Evolutionary conservation across 768 basidiomycete genomes (phyloP).

Genomic region (Galerina marginata): DNA sequence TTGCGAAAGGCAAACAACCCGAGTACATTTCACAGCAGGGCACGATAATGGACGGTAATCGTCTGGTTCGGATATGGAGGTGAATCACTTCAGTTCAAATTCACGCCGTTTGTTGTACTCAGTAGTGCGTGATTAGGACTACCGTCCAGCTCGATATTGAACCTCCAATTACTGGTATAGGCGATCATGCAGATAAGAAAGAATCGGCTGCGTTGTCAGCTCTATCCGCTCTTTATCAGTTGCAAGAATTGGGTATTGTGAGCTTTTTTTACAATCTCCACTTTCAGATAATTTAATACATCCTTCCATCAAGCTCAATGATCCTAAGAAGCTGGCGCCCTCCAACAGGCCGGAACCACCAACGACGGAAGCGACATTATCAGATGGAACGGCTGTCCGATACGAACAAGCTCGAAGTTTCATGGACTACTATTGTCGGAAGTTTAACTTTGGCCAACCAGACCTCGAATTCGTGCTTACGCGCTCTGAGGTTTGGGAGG

Average conservation of each 20-base stretch:
- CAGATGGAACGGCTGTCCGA: constrained; percentile 66
- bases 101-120: background rate
- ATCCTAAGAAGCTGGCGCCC: constrained; percentile 35
- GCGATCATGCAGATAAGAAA: constrained; percentile 62
- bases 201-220: constrained; percentile 79
- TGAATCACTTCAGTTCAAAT: constrained; percentile 26
- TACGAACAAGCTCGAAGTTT: constrained; percentile 83
- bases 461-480: constrained; percentile 58
- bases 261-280: constrained; percentile 32
- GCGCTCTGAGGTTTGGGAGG: constrained; percentile 61
- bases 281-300: background rate
- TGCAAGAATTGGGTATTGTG: constrained; percentile 68
- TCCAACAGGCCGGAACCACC: constrained; percentile 17
- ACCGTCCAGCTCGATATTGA: constrained; percentile 46
- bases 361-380: constrained; percentile 42
- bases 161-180: constrained; percentile 58
- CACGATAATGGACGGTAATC: constrained; percentile 25
- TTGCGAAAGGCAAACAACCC: constrained; percentile 32
- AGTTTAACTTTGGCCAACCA: constrained; percentile 75
- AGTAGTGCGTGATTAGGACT: constrained; percentile 33
- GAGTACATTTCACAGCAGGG: constrained; percentile 40
- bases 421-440: constrained; percentile 94
- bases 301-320: constrained; percentile 39
- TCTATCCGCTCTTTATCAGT: constrained; percentile 73
- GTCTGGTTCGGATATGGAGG: constrained; percentile 47